Evolutionary conservation across 805 yeast genomes (phyloP), one percentile per base, ranked within the genome.

Genomic region (Hanseniaspora valbyensis): DNA sequence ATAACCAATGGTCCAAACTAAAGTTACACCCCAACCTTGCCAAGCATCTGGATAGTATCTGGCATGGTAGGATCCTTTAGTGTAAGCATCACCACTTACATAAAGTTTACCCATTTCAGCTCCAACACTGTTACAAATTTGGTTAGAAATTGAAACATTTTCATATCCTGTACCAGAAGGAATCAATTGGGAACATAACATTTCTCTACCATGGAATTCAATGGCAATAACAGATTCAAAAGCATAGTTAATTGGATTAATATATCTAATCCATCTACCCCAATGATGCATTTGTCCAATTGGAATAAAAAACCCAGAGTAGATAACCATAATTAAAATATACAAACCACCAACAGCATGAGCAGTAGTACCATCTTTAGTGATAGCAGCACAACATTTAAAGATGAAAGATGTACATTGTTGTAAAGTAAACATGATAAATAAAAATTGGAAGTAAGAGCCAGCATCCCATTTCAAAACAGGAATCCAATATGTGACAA

Each of bases 11-110:
- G 74, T 69, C 74, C 74, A 72, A 53, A 72, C 75, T 52, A 76
- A 57, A 46, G 73, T 67, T 56, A 65, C 78, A 62, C 87, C 83
- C 66, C 73, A 71, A 58, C 78, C 71, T 66, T 82, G 72, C 84
- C 84, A 79, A 53, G 71, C 66, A 58, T 79, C 79, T 13, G 61
- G 53, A 19, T 48, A 40, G 55, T 64, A 59, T 34, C 59, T 55
- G 60, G 76, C 78, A 30, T 63, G 61, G 58, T 65, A 80, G 32
- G 53, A 54, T 7, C 53, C 48, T 34, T 55, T 51, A 14, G 78
- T 51, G 57, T 76, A 80, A 21, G 62, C 61, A 52, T 73, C 76
- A 60, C 85, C 86, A 54, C 62, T 60, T 33, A 49, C 52, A 24
- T 26, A 61, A n/a, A 60, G 52, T 8, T 57, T 48, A 54, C 79